These are phyloP conservation scores for Brasenia schreberi DNA, from an alignment of 164 flowering plant species.

Conservation along the genomic window DNA sequence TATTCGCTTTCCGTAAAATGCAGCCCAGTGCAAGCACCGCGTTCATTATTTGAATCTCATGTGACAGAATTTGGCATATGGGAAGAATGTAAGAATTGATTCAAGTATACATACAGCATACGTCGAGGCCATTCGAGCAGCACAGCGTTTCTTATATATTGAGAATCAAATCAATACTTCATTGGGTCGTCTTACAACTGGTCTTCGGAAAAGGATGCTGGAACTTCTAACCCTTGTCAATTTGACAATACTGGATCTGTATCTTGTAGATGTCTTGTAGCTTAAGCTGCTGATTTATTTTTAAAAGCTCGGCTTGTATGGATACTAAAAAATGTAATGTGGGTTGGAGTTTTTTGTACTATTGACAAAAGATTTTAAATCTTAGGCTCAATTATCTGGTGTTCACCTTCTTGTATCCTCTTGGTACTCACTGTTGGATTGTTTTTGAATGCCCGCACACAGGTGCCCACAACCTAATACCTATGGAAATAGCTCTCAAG, in stretches of 20 bases:
- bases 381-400: neutral
- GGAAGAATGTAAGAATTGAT: slow-evolving; percentile 88
- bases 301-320: too few relatives aligned
- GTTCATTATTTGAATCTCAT: neutral
- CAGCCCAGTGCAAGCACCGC: too few relatives aligned
- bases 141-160: slow-evolving; percentile 89
- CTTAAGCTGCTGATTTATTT: too few relatives aligned
- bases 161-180: slow-evolving; percentile 97
- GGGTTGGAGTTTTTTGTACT: too few relatives aligned
- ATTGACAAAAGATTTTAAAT: neutral
- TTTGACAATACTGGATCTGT: neutral
- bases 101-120: slow-evolving; percentile 98
- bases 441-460: neutral
- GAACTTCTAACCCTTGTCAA: slow-evolving; percentile 13
- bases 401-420: too few relatives aligned
- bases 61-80: slow-evolving; percentile 75
- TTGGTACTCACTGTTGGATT: too few relatives aligned
- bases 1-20: too few relatives aligned
- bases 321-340: too few relatives aligned
- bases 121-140: slow-evolving; percentile 86
- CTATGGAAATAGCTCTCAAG: slow-evolving; percentile 94
- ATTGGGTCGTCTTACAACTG: slow-evolving; percentile 91
- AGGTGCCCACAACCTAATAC: slow-evolving; percentile 96
- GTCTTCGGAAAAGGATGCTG: slow-evolving; percentile 60
- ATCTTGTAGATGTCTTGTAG: too few relatives aligned